Conservation (phyloP, 2,329 filamentous ascomycete genomes). For the Acrodontium crateriforme region DNA sequence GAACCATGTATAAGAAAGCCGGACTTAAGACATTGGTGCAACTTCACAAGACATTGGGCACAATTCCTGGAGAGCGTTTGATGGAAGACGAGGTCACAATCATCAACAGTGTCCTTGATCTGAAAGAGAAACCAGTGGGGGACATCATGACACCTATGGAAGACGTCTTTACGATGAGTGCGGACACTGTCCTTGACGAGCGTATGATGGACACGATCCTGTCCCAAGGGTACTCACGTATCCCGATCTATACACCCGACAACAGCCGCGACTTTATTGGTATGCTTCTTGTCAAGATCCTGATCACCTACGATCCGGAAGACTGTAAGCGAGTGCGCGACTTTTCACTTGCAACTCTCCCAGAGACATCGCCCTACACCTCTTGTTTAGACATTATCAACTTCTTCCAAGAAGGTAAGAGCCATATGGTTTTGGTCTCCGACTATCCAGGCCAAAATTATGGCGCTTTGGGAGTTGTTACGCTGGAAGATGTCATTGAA, state of each 20-base stretch:
- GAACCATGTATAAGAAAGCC: slow-evolving; percentile 95
- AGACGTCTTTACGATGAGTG: slow-evolving; percentile 93
- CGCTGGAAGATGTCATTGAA: slow-evolving; percentile 94
- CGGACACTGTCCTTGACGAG: slow-evolving; percentile 85
- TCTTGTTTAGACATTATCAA: slow-evolving; percentile 98
- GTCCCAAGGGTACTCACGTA: slow-evolving; percentile 86
- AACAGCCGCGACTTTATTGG: slow-evolving; percentile 82
- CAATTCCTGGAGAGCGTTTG: slow-evolving; percentile 67
- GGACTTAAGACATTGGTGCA: slow-evolving; percentile 93
- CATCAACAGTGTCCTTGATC: slow-evolving; percentile 87
- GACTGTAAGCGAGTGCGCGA: slow-evolving; percentile 76
- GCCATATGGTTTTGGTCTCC: slow-evolving; percentile 94
- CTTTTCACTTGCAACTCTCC: slow-evolving; percentile 83
- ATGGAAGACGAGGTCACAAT: slow-evolving; percentile 98
- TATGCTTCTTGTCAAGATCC: slow-evolving; percentile 95
- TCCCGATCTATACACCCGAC: slow-evolving; percentile 80
- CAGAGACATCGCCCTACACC: slow-evolving; percentile 87
- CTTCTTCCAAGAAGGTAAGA: slow-evolving; percentile 98
- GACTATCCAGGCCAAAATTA: slow-evolving; percentile 80
- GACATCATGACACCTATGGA: slow-evolving; percentile 98
- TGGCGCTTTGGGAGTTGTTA: slow-evolving; percentile 85
- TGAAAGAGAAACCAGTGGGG: slow-evolving; percentile 91
- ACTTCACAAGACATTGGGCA: slow-evolving; percentile 80
- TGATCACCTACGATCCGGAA: slow-evolving; percentile 97
- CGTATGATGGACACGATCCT: slow-evolving; percentile 88